Percentiles rank a stretch among this genome's conserved stretches.
Conservation (phyloP, 768 basidiomycete species). For the Suillus lakei region DNA sequence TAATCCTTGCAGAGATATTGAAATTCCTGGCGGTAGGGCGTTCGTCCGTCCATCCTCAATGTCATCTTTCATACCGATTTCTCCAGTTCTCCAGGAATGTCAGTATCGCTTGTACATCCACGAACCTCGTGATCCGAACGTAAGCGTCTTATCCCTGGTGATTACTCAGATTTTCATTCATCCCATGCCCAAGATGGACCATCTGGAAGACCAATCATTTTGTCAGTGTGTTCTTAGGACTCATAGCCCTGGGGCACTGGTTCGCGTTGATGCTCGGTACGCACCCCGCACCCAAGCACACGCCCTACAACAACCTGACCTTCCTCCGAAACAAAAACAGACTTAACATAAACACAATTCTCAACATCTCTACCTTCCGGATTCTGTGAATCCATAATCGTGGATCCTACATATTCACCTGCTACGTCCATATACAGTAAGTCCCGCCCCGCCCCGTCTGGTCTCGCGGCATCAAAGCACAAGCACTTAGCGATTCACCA, state of each 20-base stretch:
- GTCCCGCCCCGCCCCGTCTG: constrained; percentile 3
- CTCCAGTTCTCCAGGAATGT: constrained; percentile 20
- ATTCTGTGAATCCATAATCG: constrained; percentile 7
- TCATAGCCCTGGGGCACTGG: constrained; percentile 28
- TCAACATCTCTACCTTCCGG: not conserved
- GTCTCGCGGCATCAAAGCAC: not conserved
- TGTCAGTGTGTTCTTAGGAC: constrained; percentile 21
- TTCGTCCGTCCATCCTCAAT: no score
- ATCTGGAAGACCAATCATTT: no score
- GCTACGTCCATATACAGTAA: constrained; percentile 23
- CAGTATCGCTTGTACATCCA: constrained; percentile 21
- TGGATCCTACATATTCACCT: constrained; percentile 9
- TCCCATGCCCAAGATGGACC: no score
- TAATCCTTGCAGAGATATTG: constrained; percentile 13
- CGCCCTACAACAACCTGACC: not conserved
- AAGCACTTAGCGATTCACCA: not conserved
- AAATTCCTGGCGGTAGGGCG: constrained; percentile 21
- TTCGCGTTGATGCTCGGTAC: constrained; percentile 20
- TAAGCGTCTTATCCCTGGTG: constrained; percentile 13
- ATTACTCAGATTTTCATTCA: not conserved
- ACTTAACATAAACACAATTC: constrained; percentile 14
- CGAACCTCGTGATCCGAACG: constrained; percentile 35
- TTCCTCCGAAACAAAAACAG: constrained; percentile 12
- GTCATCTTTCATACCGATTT: not conserved
- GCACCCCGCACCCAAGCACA: not conserved